A percentile compares a stretch with the other conserved stretches of the same genome.
These are phyloP conservation scores for Aurifilum marmelostoma DNA, from an alignment of 2,329 filamentous ascomycete species.

Conservation along the genomic window DNA sequence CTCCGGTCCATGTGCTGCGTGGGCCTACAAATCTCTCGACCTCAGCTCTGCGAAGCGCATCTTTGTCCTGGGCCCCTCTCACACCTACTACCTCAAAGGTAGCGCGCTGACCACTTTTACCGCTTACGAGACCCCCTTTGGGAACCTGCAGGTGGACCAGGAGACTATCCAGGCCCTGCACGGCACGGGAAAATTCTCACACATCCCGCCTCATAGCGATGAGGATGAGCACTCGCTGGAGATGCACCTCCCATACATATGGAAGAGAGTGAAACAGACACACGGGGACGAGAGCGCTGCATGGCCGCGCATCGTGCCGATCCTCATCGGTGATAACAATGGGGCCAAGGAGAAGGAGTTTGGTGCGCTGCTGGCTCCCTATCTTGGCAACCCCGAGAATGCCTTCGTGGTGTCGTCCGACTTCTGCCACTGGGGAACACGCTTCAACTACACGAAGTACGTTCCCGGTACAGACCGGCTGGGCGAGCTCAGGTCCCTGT, in stretches of 20 bases:
- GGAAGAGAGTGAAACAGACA: conserved; percentile 67
- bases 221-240: conserved; percentile 90
- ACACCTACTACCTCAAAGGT: conserved; percentile 78
- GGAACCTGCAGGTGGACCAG: conserved; percentile 68
- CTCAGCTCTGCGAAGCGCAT: conserved; percentile 81
- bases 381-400: conserved; percentile 74
- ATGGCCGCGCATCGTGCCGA: conserved; percentile 76
- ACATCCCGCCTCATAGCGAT: conserved; percentile 70
- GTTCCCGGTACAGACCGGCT: conserved; percentile 50
- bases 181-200: conserved; percentile 57
- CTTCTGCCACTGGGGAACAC: conserved; percentile 92
- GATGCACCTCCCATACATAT: conserved; percentile 95
- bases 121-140: conserved; percentile 74
- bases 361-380: conserved; percentile 74
- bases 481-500: conserved; percentile 45
- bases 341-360: conserved; percentile 66
- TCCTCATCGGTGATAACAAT: conserved; percentile 80
- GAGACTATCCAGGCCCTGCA: conserved; percentile 55
- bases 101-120: conserved; percentile 76
- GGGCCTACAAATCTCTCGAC: conserved; percentile 90
- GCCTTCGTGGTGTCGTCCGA: conserved; percentile 91
- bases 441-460: conserved; percentile 86
- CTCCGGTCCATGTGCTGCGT: conserved; percentile 89
- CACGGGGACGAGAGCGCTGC: conserved; percentile 46
- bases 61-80: conserved; percentile 91